Percentiles rank a stretch among this genome's conserved stretches.
Evolutionary conservation across 2,329 filamentous ascomycete genomes (phyloP).

Genomic region (Calonectria pteridis): DNA sequence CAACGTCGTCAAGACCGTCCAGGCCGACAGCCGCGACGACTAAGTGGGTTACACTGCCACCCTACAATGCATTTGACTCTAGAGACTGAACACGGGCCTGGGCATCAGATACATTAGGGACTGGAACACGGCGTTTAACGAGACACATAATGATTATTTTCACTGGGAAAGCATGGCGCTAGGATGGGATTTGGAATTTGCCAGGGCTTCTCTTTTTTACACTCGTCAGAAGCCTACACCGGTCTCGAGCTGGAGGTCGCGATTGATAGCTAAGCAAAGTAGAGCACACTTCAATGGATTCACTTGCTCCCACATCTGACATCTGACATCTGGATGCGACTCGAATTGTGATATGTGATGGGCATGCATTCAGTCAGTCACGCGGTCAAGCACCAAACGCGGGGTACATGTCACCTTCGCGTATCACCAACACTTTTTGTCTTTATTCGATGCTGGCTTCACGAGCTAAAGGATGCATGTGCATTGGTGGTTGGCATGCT

Average conservation of each 20-base stretch:
- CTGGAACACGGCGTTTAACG: constrained; percentile 40
- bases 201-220: constrained; percentile 22
- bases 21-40: constrained; percentile 68
- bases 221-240: background rate
- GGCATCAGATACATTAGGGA: constrained; percentile 21
- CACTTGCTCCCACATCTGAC: background rate
- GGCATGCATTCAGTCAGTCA: too few relatives aligned
- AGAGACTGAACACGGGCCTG: constrained; percentile 30
- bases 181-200: constrained; percentile 34
- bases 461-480: background rate
- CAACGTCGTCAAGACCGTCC: constrained; percentile 85
- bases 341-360: constrained; percentile 10
- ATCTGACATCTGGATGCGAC: background rate
- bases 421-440: constrained; percentile 7
- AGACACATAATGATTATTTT: constrained; percentile 42
- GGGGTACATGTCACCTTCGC: too few relatives aligned
- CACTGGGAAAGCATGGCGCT: constrained; percentile 42
- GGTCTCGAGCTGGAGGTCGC: background rate
- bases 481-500: background rate
- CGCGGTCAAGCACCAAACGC: too few relatives aligned
- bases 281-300: constrained; percentile 18
- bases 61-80: background rate
- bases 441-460: background rate
- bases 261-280: constrained; percentile 19
- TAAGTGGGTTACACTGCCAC: constrained; percentile 47